Percentiles rank a stretch among this genome's conserved stretches.
phyloP scores from a whole-genome alignment of 139 green algal genomes.

The Bryopsis sp. region DNA sequence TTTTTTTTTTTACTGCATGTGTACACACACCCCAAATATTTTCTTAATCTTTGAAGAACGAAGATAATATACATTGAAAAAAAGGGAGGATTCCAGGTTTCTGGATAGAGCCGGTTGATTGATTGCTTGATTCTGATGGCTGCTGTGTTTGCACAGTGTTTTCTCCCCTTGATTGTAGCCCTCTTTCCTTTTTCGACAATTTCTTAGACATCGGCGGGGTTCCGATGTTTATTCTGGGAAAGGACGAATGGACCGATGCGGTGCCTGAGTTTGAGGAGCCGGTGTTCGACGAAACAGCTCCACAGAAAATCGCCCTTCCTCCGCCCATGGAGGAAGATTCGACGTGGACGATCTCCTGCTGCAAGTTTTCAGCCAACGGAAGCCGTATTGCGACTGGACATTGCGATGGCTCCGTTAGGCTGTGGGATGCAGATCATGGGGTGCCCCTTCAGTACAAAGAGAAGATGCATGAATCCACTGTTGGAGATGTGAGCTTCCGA shows the following conservation, averaged over 20 bases:
- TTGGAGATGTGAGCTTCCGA: not conserved
- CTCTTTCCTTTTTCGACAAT: constrained; percentile 2
- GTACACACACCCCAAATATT: no score
- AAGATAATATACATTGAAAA: no score
- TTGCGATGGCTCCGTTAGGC: not conserved
- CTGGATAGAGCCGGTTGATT: no score
- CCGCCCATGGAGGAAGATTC: no score
- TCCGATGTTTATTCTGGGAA: constrained; percentile 2
- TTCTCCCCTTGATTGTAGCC: no score
- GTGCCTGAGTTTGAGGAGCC: not conserved
- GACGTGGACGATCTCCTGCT: not conserved
- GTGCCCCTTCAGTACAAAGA: not conserved
- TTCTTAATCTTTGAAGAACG: no score
- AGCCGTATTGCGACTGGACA: not conserved
- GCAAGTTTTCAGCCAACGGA: constrained; percentile 1
- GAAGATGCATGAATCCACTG: not conserved
- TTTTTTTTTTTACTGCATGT: no score
- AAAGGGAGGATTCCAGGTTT: no score
- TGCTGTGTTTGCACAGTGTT: no score
- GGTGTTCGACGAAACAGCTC: not conserved
- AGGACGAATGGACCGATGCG: not conserved
- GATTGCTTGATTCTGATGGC: no score
- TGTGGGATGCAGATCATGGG: constrained; percentile 10
- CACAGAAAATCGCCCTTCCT: not conserved
- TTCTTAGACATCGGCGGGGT: constrained; percentile 1